phyloP scores from a whole-genome alignment of 2,329 filamentous ascomycete species.

The Colletotrichum theobromicola region DNA sequence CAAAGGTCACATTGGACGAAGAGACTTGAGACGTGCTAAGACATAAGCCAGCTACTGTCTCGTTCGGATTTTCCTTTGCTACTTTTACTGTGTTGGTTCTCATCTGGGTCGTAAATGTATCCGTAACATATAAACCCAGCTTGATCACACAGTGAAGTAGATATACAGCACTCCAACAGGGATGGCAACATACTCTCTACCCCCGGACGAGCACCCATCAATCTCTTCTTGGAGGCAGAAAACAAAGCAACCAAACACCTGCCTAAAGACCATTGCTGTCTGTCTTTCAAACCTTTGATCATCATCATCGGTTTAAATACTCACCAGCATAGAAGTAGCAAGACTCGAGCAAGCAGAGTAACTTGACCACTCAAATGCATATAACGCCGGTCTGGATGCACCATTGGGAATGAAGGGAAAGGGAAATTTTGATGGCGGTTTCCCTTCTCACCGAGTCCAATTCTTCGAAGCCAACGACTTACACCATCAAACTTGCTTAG shows the following conservation, averaged over 20 bases:
- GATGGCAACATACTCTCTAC: not conserved
- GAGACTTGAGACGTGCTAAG: too few species aligned
- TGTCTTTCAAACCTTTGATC: not conserved
- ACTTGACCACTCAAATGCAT: too few species aligned
- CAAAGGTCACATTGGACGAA: too few species aligned
- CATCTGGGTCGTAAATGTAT: not conserved
- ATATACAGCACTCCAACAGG: not conserved
- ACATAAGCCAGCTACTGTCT: too few species aligned
- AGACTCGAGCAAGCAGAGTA: not conserved
- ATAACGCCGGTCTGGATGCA: accelerated
- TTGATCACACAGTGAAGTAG: not conserved
- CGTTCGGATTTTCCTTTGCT: accelerated
- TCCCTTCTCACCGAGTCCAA: too few species aligned
- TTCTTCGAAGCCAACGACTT: not conserved
- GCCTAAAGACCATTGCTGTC: not conserved
- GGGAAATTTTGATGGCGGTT: too few species aligned
- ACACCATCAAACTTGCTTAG: not conserved
- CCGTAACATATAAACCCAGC: not conserved
- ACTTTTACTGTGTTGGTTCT: too few species aligned
- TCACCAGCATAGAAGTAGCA: not conserved
- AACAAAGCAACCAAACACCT: too few species aligned
- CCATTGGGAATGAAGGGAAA: not conserved
- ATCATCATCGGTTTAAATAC: not conserved
- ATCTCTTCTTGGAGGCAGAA: not conserved
- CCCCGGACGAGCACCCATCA: not conserved